Percentiles rank a stretch among this genome's conserved stretches.
phyloP scores from a whole-genome alignment of 2,329 filamentous ascomycete genomes.

The Penicillium crustosum region DNA sequence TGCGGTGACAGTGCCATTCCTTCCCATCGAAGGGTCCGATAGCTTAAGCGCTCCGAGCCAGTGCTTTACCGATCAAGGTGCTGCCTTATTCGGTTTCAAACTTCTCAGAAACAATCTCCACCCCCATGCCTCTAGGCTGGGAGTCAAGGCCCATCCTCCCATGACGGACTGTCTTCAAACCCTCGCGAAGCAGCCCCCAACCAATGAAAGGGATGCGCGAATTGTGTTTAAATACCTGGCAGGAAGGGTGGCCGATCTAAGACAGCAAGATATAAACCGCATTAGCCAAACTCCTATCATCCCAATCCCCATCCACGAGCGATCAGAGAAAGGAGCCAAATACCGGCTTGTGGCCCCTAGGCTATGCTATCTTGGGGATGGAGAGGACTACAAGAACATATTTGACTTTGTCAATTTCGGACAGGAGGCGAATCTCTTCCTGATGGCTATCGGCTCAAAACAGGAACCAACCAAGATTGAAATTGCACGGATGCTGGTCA shows the following conservation, averaged over 20 bases:
- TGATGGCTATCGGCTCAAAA: conserved; percentile 86
- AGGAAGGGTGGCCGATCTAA: conserved; percentile 71
- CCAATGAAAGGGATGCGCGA: conserved; percentile 63
- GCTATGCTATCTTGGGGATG: conserved; percentile 75
- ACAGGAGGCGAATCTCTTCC: conserved; percentile 78
- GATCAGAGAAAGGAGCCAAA: conserved; percentile 44
- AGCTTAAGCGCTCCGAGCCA: conserved; percentile 68
- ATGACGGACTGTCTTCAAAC: conserved; percentile 74
- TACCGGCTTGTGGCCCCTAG: conserved; percentile 65
- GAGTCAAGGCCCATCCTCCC: conserved; percentile 77
- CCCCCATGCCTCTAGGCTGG: conserved; percentile 78
- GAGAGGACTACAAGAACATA: conserved; percentile 76
- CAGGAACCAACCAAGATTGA: conserved; percentile 85
- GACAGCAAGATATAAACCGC: conserved; percentile 57
- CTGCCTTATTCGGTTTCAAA: conserved; percentile 75
- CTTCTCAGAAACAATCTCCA: conserved; percentile 76
- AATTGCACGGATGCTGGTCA: conserved; percentile 78
- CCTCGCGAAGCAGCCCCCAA: conserved; percentile 70
- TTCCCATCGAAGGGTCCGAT: conserved; percentile 69
- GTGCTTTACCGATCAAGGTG: conserved; percentile 79
- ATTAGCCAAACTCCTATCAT: conserved; percentile 69
- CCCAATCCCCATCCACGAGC: conserved; percentile 54
- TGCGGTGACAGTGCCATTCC: conserved; percentile 57
- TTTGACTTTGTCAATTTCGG: conserved; percentile 98
- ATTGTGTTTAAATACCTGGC: conserved; percentile 82